phyloP scores from a whole-genome alignment of 192 early-diverging fungal species.

The Linnemannia elongata region DNA sequence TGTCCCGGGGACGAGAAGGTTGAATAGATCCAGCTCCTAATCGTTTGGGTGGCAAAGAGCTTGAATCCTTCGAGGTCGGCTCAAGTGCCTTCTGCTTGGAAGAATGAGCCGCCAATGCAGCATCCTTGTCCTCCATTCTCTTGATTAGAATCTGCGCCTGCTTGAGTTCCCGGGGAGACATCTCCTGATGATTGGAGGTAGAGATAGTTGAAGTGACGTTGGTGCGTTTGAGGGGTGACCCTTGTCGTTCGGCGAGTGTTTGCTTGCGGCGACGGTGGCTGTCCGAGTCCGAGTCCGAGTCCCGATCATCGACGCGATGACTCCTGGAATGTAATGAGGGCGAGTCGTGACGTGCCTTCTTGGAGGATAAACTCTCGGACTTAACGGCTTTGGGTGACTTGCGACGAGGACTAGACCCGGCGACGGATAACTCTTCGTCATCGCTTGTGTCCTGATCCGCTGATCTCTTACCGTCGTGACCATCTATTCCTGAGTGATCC shows the following conservation, averaged over 20 bases:
- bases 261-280: constrained; percentile 39
- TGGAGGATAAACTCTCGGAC: constrained; percentile 25
- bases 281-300: constrained; percentile 44
- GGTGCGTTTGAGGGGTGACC: constrained; percentile 23
- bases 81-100: constrained; percentile 22
- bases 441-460: constrained; percentile 44
- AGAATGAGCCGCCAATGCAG: neutral
- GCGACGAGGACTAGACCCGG: constrained; percentile 33
- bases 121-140: constrained; percentile 47
- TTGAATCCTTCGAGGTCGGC: constrained; percentile 3
- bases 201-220: neutral
- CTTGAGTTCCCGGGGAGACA: constrained; percentile 51
- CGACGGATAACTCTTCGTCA: constrained; percentile 22
- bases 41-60: neutral
- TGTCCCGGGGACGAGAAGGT: constrained; percentile 20
- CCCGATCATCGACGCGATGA: constrained; percentile 12
- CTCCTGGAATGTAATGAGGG: neutral
- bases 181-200: constrained; percentile 12
- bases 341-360: constrained; percentile 38
- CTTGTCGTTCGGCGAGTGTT: constrained; percentile 10
- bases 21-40: neutral
- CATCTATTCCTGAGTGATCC: constrained; percentile 25
- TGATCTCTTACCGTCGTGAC: constrained; percentile 19
- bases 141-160: constrained; percentile 46
- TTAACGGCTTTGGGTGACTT: constrained; percentile 36